phyloP scores from a whole-genome alignment of 139 green algal species.

The Chlamydomonas sp. region DNA sequence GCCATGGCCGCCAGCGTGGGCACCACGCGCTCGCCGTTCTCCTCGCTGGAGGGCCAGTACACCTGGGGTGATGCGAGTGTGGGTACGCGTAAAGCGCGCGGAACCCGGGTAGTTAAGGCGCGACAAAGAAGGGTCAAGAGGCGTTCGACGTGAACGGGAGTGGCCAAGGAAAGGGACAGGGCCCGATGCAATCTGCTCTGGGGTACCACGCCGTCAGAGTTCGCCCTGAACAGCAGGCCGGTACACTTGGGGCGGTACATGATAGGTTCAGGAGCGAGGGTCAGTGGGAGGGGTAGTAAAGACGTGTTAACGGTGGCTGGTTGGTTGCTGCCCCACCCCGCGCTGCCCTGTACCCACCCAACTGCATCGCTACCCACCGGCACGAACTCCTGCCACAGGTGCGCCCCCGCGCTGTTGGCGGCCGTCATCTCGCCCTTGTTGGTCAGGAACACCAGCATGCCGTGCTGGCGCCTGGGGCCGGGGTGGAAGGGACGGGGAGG shows the following conservation, averaged over 20 bases:
- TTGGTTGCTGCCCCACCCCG: neutral
- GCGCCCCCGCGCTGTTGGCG: constrained; percentile 60
- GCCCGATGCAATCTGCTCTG: too few species aligned
- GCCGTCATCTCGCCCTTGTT: constrained; percentile 83
- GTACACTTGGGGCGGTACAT: too few species aligned
- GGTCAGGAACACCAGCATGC: constrained; percentile 78
- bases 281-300: too few species aligned
- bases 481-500: too few species aligned
- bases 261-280: too few species aligned
- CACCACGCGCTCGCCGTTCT: constrained; percentile 39
- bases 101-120: too few species aligned
- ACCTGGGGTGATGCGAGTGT: neutral
- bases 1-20: constrained; percentile 81
- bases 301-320: neutral
- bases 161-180: too few species aligned
- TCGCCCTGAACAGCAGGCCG: too few species aligned
- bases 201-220: too few species aligned
- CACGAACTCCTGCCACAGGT: constrained; percentile 70
- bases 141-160: too few species aligned
- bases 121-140: too few species aligned
- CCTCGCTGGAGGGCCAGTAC: constrained; percentile 6
- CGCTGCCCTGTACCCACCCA: neutral
- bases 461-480: constrained; percentile 39
- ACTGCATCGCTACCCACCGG: neutral
- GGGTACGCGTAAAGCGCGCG: too few species aligned